Evolutionary conservation across 169 alveolate species (phyloP).

Genomic region (Nephromyces sp.): DNA sequence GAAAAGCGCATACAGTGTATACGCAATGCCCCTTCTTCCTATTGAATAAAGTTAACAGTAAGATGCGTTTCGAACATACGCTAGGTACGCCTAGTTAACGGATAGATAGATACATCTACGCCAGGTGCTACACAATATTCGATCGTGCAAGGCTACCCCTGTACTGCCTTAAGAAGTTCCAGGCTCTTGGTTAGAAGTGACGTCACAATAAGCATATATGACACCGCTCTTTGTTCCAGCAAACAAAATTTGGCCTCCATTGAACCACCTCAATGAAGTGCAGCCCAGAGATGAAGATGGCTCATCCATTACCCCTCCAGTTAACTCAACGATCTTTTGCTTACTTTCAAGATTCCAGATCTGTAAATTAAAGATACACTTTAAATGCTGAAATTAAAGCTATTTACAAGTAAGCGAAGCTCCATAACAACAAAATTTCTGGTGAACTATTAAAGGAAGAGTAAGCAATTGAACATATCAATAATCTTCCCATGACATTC

Average conservation of each 20-base stretch:
- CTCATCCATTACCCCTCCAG: conserved; percentile 82
- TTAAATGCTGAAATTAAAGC: neutral
- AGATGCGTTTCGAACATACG: too few relatives aligned
- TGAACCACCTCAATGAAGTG: conserved; percentile 84
- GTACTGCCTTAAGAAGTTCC: too few relatives aligned
- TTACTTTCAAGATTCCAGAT: conserved; percentile 88
- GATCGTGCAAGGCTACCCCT: too few relatives aligned
- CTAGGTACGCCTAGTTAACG: too few relatives aligned
- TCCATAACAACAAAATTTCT: neutral
- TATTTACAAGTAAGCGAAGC: neutral
- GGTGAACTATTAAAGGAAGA: neutral
- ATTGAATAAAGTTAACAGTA: too few relatives aligned
- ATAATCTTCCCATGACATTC: too few relatives aligned
- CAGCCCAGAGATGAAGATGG: conserved; percentile 86
- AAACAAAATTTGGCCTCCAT: conserved; percentile 79
- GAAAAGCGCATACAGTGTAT: too few relatives aligned
- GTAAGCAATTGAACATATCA: neutral
- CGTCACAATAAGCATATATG: conserved; percentile 79
- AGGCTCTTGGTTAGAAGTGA: too few relatives aligned
- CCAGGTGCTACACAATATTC: too few relatives aligned
- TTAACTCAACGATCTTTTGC: too few relatives aligned
- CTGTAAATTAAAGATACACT: neutral
- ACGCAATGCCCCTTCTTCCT: too few relatives aligned
- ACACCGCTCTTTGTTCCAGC: conserved; percentile 83
- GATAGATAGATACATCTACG: too few relatives aligned